Evolutionary conservation across 495 filamentous ascomycete genomes (phyloP).

Genomic region (Glonium stellatum): DNA sequence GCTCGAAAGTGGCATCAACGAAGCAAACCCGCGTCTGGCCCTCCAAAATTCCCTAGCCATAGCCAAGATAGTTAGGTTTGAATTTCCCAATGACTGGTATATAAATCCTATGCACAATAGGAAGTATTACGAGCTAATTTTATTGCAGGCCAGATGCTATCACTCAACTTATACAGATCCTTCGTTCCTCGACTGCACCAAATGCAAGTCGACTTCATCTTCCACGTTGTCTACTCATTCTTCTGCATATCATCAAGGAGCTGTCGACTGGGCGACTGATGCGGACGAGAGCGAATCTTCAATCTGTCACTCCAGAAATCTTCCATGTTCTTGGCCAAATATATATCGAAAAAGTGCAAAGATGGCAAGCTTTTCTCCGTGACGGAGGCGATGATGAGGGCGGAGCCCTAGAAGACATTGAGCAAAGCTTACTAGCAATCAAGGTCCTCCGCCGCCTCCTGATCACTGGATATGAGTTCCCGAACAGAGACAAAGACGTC

Average conservation of each 20-base stretch:
- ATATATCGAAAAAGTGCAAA: constrained; percentile 65
- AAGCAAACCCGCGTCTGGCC: constrained; percentile 65
- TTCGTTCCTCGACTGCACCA: constrained; percentile 47
- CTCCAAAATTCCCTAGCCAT: constrained; percentile 80
- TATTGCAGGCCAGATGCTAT: constrained; percentile 45
- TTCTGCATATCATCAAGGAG: constrained; percentile 85
- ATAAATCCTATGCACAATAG: neutral
- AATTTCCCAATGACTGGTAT: constrained; percentile 76
- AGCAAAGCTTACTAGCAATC: constrained; percentile 68
- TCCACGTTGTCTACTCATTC: constrained; percentile 62
- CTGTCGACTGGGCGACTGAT: constrained; percentile 69
- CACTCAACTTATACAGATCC: constrained; percentile 49
- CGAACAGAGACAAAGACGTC: constrained; percentile 67
- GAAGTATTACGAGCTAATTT: neutral
- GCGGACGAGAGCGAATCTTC: constrained; percentile 61
- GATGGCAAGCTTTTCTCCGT: constrained; percentile 59
- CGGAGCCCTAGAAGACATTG: constrained; percentile 53
- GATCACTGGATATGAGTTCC: constrained; percentile 73
- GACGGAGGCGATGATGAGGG: constrained; percentile 50
- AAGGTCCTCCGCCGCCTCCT: constrained; percentile 76
- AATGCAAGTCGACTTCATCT: constrained; percentile 50
- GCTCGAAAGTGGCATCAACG: constrained; percentile 63
- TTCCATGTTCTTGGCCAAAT: constrained; percentile 68
- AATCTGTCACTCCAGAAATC: constrained; percentile 70
- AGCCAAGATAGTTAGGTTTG: constrained; percentile 79